Conservation (phyloP, 495 filamentous ascomycete genomes). For the Pseudoneurospora amorphoporcata region DNA sequence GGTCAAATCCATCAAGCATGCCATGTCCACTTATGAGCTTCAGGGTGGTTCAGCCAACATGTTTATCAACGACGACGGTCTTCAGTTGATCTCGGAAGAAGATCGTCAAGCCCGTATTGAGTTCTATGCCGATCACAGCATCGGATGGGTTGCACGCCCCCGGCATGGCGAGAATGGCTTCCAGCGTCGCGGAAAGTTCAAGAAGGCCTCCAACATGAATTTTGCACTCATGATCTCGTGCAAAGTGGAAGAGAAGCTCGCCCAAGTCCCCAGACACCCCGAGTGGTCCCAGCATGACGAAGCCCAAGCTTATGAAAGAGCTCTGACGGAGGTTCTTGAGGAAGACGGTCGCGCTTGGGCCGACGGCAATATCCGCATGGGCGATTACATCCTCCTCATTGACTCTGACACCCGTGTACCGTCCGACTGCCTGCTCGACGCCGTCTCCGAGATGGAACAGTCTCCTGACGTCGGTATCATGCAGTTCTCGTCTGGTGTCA, state of each 20-base stretch:
- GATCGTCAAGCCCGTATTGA: conserved; percentile 57
- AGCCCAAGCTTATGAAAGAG: conserved; percentile 55
- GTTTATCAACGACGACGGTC: conserved; percentile 72
- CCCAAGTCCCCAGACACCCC: conserved; percentile 39
- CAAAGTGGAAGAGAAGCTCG: conserved; percentile 61
- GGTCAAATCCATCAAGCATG: conserved; percentile 58
- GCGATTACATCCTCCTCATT: conserved; percentile 68
- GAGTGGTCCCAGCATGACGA: conserved; percentile 63
- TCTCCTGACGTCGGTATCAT: conserved; percentile 73
- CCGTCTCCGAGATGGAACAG: conserved; percentile 69
- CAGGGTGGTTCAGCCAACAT: conserved; percentile 73
- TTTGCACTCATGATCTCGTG: conserved; percentile 65
- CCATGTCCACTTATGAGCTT: conserved; percentile 68
- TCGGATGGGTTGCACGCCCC: conserved; percentile 73
- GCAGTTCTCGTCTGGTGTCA: conserved; percentile 73
- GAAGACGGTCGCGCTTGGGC: conserved; percentile 66
- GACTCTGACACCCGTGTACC: conserved; percentile 74
- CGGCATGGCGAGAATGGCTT: conserved; percentile 52
- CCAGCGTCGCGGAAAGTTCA: conserved; percentile 52
- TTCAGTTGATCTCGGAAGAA: conserved; percentile 59
- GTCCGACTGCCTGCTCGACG: conserved; percentile 64
- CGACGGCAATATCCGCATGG: conserved; percentile 68
- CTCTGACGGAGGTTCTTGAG: conserved; percentile 58
- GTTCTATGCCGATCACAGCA: conserved; percentile 60
- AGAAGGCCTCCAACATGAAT: conserved; percentile 83